Evolutionary conservation across 2,329 filamentous ascomycete genomes (phyloP), one percentile per base, ranked within the genome.

Genomic region (Botrytis squamosa): DNA sequence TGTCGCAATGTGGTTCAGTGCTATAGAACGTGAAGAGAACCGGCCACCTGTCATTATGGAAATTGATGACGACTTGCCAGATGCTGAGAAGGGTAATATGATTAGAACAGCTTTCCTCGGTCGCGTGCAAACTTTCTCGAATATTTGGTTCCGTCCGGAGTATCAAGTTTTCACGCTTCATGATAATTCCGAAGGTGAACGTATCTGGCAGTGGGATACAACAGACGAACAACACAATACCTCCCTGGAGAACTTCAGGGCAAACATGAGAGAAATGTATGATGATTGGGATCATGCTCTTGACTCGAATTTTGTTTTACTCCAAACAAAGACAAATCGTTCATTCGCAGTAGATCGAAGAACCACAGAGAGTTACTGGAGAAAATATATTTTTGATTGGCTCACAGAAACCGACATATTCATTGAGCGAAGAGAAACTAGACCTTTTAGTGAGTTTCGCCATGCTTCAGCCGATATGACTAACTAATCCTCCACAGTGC

Each of bases 101-200:
- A 36, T 75, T 9, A 66, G 18, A 49, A n/a, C 25, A 0, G 55
- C 73, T 62, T 63, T 71, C 33, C 1, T 33, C 44, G 68, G 36
- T 33, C 62, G 36, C 12, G 2, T 14, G 20, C 44, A 68, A 38
- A 46, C 25, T 14, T 55, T 66, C 25, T 73, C 65, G 1, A 76
- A 73, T 38, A 63, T 77, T 7, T 78, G 76, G 75, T 76, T 78
- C 38, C 74, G 75, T 38, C 76, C 76, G 3, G 74, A 76, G 36
- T 77, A 73, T 68, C 44, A 69, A 14, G 25, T 46, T 29, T 74
- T 76, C 46, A 60, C 46, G 0, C 25, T 78, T 29, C n/a, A 55
- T n/a, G 68, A 74, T 57, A 10, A 42, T 33, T 9, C 22, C 36
- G 40, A 59, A n/a, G 16, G 33, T 33, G 29, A 65, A 2, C 49